Conservation (phyloP, 2,329 filamentous ascomycete species). For the Pseudogymnoascus sp. region DNA sequence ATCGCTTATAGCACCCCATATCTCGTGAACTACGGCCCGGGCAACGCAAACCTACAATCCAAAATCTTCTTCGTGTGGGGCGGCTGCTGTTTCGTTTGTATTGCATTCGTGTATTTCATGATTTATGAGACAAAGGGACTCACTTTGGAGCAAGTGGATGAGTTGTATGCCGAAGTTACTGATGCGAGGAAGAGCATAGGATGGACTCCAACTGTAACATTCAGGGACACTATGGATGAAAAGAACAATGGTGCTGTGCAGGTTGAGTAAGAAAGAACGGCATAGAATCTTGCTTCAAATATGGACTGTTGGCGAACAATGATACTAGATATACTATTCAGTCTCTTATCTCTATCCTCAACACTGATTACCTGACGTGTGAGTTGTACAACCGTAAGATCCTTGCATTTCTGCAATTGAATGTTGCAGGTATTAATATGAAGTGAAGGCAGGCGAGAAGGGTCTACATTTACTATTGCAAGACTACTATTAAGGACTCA, state of each 20-base stretch:
- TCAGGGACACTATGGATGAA: slow-evolving; percentile 15
- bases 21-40: slow-evolving; percentile 61
- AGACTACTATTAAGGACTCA: background rate
- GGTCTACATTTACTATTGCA: background rate
- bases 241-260: background rate
- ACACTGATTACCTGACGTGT: background rate
- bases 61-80: slow-evolving; percentile 81
- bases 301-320: background rate
- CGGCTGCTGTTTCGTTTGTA: slow-evolving; percentile 61
- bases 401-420: background rate
- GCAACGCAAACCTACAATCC: slow-evolving; percentile 61
- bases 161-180: slow-evolving; percentile 65
- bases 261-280: background rate
- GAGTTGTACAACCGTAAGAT: background rate
- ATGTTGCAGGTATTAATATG: background rate
- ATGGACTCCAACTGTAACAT: slow-evolving; percentile 38
- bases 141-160: slow-evolving; percentile 69
- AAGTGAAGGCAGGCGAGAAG: background rate
- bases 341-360: background rate
- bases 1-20: slow-evolving; percentile 78
- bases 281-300: background rate
- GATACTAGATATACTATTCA: background rate
- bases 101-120: slow-evolving; percentile 67
- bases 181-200: slow-evolving; percentile 63
- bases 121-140: slow-evolving; percentile 73